Conservation (phyloP, 2,329 filamentous ascomycete genomes). For the Dothideomycetes sp. region DNA sequence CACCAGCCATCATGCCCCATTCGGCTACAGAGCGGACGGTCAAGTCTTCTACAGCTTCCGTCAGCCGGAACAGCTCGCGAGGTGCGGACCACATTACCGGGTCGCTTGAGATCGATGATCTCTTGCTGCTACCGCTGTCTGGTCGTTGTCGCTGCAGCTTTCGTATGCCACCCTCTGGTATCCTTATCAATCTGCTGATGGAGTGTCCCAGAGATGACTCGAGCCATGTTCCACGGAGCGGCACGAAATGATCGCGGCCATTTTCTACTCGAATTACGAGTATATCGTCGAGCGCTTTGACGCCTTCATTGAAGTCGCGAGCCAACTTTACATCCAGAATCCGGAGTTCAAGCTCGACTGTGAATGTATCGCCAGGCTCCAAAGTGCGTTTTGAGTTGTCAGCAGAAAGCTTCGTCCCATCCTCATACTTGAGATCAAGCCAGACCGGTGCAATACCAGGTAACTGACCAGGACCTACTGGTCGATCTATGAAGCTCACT, state of each 20-base stretch:
- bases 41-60: conserved; percentile 60
- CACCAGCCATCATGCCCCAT: conserved; percentile 47
- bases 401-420: conserved; percentile 11
- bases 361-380: conserved; percentile 73
- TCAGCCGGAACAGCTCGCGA: conserved; percentile 79
- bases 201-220: conserved; percentile 75
- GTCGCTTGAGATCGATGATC: conserved; percentile 2
- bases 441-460: conserved; percentile 46
- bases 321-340: conserved; percentile 55
- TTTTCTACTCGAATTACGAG: conserved; percentile 73
- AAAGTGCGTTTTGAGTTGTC: conserved; percentile 45
- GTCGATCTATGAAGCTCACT: conserved; percentile 69
- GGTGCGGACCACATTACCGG: conserved; percentile 70
- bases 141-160: conserved; percentile 51
- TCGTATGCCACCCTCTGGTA: conserved; percentile 69
- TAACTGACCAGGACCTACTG: conserved; percentile 35
- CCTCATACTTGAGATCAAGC: conserved; percentile 47
- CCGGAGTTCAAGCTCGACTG: conserved; percentile 55
- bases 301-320: conserved; percentile 59
- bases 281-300: conserved; percentile 64
- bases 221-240: conserved; percentile 66
- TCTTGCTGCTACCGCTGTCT: conserved; percentile 16
- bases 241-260: conserved; percentile 86
- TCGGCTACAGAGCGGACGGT: conserved; percentile 49
- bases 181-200: conserved; percentile 75